Percentiles rank a stretch among this genome's conserved stretches.
Conservation (phyloP, 2,329 filamentous ascomycete genomes). For the Cadophora luteo-olivacea region DNA sequence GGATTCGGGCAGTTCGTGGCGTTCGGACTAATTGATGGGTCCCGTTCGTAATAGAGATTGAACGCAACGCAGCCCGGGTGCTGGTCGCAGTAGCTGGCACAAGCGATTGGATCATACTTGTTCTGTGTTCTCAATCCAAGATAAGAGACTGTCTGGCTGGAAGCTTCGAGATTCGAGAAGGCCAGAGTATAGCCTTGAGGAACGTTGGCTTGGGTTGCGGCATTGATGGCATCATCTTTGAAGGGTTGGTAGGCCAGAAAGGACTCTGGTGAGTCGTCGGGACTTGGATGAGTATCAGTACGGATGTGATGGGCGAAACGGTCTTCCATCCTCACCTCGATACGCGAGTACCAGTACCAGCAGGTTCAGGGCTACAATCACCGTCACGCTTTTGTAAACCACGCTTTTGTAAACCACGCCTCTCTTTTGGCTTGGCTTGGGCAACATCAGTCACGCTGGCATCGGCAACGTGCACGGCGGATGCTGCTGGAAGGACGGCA, state of each 20-base stretch:
- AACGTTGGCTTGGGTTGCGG: constrained; percentile 33
- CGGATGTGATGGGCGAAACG: too few relatives aligned
- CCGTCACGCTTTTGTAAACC: constrained; percentile 25
- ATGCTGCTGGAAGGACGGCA: constrained; percentile 39
- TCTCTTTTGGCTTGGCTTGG: constrained; percentile 20
- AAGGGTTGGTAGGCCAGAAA: constrained; percentile 38
- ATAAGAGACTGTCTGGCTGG: constrained; percentile 40
- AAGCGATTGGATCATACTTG: constrained; percentile 43
- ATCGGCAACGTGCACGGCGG: constrained; percentile 19
- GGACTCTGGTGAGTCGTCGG: constrained; percentile 26
- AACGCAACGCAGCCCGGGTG: constrained; percentile 43
- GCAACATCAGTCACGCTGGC: constrained; percentile 26
- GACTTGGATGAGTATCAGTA: constrained; percentile 22
- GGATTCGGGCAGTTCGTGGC: constrained; percentile 44
- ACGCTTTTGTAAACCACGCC: constrained; percentile 19
- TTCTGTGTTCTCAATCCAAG: constrained; percentile 42
- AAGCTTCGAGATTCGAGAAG: constrained; percentile 44
- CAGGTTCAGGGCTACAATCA: constrained; percentile 27
- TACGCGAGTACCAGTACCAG: constrained; percentile 30
- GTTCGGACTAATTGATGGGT: constrained; percentile 44
- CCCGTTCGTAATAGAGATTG: constrained; percentile 47
- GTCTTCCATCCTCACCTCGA: constrained; percentile 18
- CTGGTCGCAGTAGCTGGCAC: constrained; percentile 42
- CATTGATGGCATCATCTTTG: constrained; percentile 24
- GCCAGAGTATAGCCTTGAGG: constrained; percentile 46